Percentiles rank a stretch among this genome's conserved stretches.
Evolutionary conservation across 306 rosid genomes (phyloP).

Genomic region (Sicyos edulis): DNA sequence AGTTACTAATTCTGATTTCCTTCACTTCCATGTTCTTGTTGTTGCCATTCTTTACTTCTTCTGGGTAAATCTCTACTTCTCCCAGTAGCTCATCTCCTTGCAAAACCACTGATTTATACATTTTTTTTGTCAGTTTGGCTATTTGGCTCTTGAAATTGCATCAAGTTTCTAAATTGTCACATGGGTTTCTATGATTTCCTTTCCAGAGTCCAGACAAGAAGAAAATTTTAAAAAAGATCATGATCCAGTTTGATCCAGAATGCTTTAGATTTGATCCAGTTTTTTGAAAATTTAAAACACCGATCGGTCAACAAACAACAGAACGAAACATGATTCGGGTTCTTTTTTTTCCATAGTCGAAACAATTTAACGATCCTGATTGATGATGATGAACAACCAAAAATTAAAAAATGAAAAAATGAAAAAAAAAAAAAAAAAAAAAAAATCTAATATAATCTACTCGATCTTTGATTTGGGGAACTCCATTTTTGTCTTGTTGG

Average conservation of each 20-base stretch:
- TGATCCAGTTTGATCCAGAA: slow-evolving; percentile 34
- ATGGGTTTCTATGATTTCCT: slow-evolving; percentile 31
- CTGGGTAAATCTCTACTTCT: slow-evolving; percentile 78
- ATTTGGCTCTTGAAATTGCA: slow-evolving; percentile 30
- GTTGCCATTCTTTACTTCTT: slow-evolving; percentile 42
- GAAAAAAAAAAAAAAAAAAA: not conserved
- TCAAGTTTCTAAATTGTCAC: slow-evolving; percentile 33
- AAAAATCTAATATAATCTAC: not conserved
- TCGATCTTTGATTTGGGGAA: slow-evolving; percentile 19
- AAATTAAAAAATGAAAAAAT: too few relatives aligned
- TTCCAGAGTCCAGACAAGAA: slow-evolving; percentile 7
- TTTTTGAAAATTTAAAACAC: slow-evolving; percentile 48
- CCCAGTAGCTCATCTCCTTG: slow-evolving; percentile 84
- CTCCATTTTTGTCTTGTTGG: slow-evolving; percentile 15
- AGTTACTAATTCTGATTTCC: slow-evolving; percentile 85
- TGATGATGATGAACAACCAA: slow-evolving; percentile 6
- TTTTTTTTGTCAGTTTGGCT: slow-evolving; percentile 10
- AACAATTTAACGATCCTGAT: slow-evolving; percentile 55
- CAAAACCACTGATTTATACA: slow-evolving; percentile 81
- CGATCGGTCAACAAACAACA: slow-evolving; percentile 8
- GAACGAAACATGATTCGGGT: slow-evolving; percentile 21
- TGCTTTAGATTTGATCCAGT: slow-evolving; percentile 59
- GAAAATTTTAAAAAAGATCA: slow-evolving; percentile 22
- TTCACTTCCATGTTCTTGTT: slow-evolving; percentile 45
- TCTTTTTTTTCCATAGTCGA: slow-evolving; percentile 26